These are phyloP conservation scores for Colletotrichum tanaceti DNA, from an alignment of 2,329 filamentous ascomycete genomes.

Conservation along the genomic window DNA sequence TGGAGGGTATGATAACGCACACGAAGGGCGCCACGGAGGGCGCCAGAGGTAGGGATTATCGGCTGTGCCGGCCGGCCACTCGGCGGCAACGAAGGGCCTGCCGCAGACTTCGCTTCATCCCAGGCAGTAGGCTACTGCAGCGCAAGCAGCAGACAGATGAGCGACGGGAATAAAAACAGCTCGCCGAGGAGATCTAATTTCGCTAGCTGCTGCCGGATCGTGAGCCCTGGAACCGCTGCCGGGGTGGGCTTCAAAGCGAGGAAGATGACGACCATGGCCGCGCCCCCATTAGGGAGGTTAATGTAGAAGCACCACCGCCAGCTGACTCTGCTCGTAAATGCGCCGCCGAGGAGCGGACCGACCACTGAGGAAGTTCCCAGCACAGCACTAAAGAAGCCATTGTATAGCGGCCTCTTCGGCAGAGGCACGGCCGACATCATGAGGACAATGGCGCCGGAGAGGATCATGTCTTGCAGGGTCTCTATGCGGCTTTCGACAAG, in stretches of 20 bases:
- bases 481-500: constrained; percentile 7
- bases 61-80: too few relatives aligned
- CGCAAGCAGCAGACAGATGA: constrained; percentile 20
- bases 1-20: too few relatives aligned
- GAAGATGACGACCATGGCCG: constrained; percentile 22
- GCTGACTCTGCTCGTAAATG: constrained; percentile 70
- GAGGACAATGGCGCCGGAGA: constrained; percentile 64
- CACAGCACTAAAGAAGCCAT: constrained; percentile 63
- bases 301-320: constrained; percentile 79
- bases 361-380: constrained; percentile 76
- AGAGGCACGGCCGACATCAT: constrained; percentile 67
- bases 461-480: constrained; percentile 40
- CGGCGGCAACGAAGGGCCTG: too few relatives aligned
- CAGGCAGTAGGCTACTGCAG: too few relatives aligned
- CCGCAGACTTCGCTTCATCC: too few relatives aligned
- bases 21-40: too few relatives aligned
- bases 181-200: constrained; percentile 11
- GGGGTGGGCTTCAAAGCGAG: constrained; percentile 15
- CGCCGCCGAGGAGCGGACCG: constrained; percentile 74
- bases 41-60: too few relatives aligned
- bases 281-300: constrained; percentile 64
- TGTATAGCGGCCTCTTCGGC: constrained; percentile 62
- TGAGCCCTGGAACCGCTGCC: constrained; percentile 3
- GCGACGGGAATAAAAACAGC: constrained; percentile 17
- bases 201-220: constrained; percentile 13